Base-by-base conservation (phyloP, 257 asterid genomes). In the Nicotiana otophora region DNA sequence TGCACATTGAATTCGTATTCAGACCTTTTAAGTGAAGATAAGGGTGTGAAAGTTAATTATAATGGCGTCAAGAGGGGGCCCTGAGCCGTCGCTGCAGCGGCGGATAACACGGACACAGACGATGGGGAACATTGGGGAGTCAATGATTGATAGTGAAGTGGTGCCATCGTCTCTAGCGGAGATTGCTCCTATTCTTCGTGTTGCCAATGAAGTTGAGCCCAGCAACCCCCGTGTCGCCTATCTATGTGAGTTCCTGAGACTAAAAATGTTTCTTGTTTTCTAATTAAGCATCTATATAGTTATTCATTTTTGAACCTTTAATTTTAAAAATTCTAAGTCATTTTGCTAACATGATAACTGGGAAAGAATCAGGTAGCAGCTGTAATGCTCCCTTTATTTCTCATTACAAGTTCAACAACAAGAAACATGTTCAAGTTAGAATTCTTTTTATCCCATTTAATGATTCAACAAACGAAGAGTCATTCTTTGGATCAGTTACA, bases 141-240 rank as follows among this genome's bases (percentile, higher is more conserved):
- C 97, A 53, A 88, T 91, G 31, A 92, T 96, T 84, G 99, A 96
- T 84, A 96, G 99, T 88, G 98, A 96, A 88, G 98, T 96, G 75
- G 98, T 96, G 85, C 99, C 99, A 17, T 96, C 99, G 12, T 94
- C 99, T 42, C 89, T 96, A 68, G 98, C 89, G 82, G 98, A 96
- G 88, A 96, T 96, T 54, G 99, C 99, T 64, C 99, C 99, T 31
- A 94, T 96, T 90, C 98, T 96, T 76, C 99, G 99, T 89, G 99
- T 96, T 85, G 99, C 99, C 69, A 96, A 96, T 93, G 99, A 96
- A 90, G 98, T 96, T 58, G 99, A 96, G 93, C 93, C 93, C 28
- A 92, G 95, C 95, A 94, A 96, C 83, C 97, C 99, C 62, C 97
- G 99, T 66, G 99, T 96, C 39, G 97, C 99, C n/a, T 96, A 96